Evolutionary conservation across 2,329 filamentous ascomycete genomes (phyloP), one percentile per base, ranked within the genome.

Genomic region (Neocatenulostroma microsporum): DNA sequence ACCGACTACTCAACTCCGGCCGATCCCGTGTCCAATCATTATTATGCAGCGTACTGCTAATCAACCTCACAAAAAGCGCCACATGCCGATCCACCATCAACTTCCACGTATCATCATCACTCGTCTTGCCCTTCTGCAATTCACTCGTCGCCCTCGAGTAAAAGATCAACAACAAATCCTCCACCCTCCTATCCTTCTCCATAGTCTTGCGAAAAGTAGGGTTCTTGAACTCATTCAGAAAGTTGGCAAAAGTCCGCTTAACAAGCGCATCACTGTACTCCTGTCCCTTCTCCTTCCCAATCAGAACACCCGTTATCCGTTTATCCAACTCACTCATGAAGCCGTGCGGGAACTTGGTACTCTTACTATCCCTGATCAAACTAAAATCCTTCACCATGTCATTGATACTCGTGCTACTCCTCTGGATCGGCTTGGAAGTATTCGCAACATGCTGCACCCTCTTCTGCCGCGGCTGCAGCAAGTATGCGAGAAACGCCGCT

Each of bases 81-180:
- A 96, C 80, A 61, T 98, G 91, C 37, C 89, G 78, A 61, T 98
- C 91, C 13, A 94, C 87, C 63, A 96, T 78, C 40, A 83, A 69
- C 64, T 91, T 94, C 84, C 86, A 95, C 36, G 77, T 76, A 58
- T 94, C 86, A 60, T 96, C 89, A 30, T 83, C 82, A 0, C 78
- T 72, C 1, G 75, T 63, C 61, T 84, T 84, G 36, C 82, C 75
- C 59, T 85, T 84, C 61, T 83, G 79, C 53, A 94, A 74, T 44
- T 94, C 88, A 60, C 94, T 93, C 30, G 86, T 94, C 5, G 91
- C 88, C 45, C 85, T 83, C 1, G 88, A 93, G 64, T 93, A 96
- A 69, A 98, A 96, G 46, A 96, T 95, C 49, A 98, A 72, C 34
- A 98, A 78, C 34, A 96, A 67, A 46, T 94, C 88, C 62, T 98